phyloP scores from a whole-genome alignment of 2,329 filamentous ascomycete species.

The Helicocarpus griseus region DNA sequence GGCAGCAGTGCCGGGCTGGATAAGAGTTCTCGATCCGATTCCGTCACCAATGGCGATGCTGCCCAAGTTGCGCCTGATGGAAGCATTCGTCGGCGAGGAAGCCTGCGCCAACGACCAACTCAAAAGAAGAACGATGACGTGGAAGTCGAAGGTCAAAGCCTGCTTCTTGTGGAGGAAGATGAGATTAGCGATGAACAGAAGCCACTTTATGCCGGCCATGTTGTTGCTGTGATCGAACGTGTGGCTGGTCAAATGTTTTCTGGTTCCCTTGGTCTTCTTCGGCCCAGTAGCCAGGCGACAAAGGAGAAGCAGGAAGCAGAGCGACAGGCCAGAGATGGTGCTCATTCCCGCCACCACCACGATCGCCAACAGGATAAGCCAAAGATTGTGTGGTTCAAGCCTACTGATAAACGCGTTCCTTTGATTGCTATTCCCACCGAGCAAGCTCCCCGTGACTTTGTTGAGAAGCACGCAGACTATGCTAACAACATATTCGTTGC shows the following conservation, averaged over 20 bases:
- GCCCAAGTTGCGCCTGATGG: conserved; percentile 59
- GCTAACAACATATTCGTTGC: conserved; percentile 97
- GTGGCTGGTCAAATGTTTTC: conserved; percentile 99
- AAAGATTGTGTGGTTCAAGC: conserved; percentile 99
- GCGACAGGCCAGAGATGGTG: conserved; percentile 79
- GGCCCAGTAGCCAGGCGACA: conserved; percentile 94
- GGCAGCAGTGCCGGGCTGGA: conserved; percentile 63
- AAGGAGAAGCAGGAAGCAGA: conserved; percentile 99
- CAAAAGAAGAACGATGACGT: conserved; percentile 99
- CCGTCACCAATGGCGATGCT: conserved; percentile 52
- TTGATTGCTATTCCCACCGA: conserved; percentile 97
- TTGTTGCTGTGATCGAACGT: conserved; percentile 94
- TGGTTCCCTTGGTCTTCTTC: conserved; percentile 82
- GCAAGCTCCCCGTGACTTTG: conserved; percentile 93
- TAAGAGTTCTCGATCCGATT: conserved; percentile 49
- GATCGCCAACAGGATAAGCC: conserved; percentile 88
- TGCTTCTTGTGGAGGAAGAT: conserved; percentile 93
- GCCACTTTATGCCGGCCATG: conserved; percentile 90
- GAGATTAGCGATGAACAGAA: conserved; percentile 98
- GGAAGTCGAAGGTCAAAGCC: conserved; percentile 93
- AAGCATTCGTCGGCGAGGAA: conserved; percentile 83
- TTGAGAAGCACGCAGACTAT: conserved; percentile 96
- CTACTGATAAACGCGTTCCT: conserved; percentile 96
- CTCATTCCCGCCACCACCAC: conserved; percentile 61
- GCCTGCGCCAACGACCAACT: conserved; percentile 88